phyloP scores from a whole-genome alignment of 2,329 filamentous ascomycete species.

The Fusarium beomiforme region DNA sequence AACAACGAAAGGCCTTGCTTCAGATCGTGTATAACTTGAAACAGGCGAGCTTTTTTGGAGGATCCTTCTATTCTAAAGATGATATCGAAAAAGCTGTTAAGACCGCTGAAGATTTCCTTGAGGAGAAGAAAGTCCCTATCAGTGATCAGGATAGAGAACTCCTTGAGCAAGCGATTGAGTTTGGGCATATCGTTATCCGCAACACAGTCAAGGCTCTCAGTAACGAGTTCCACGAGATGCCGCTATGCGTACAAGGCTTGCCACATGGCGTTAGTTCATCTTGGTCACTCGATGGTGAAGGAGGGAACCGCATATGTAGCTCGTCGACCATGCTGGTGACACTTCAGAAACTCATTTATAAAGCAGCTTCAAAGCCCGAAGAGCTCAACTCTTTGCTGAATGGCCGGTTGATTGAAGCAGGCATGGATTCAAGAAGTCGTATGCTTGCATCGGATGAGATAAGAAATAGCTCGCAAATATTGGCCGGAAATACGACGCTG shows the following conservation, averaged over 20 bases:
- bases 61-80: conserved; percentile 74
- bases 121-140: conserved; percentile 68
- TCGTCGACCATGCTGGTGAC: conserved; percentile 60
- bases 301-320: conserved; percentile 61
- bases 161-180: conserved; percentile 71
- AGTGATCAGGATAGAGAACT: conserved; percentile 67
- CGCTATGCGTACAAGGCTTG: conserved; percentile 75
- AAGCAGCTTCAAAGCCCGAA: conserved; percentile 54
- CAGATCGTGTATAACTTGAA: conserved; percentile 81
- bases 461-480: conserved; percentile 36
- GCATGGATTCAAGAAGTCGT: conserved; percentile 49
- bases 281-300: conserved; percentile 73
- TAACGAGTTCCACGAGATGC: conserved; percentile 79
- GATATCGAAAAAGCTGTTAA: conserved; percentile 73
- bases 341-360: conserved; percentile 63
- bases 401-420: conserved; percentile 55
- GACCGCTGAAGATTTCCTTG: conserved; percentile 74
- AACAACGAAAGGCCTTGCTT: conserved; percentile 73
- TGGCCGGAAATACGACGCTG: conserved; percentile 57
- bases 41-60: conserved; percentile 86
- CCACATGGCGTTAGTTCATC: conserved; percentile 66
- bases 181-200: conserved; percentile 67
- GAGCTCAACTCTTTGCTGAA: conserved; percentile 60
- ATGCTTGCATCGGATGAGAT: conserved; percentile 35
- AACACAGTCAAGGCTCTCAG: conserved; percentile 74